Percentiles rank a stretch among this genome's conserved stretches.
These are phyloP conservation scores for Tetrastigma voinierianum DNA, from an alignment of 164 flowering plant species.

Conservation along the genomic window DNA sequence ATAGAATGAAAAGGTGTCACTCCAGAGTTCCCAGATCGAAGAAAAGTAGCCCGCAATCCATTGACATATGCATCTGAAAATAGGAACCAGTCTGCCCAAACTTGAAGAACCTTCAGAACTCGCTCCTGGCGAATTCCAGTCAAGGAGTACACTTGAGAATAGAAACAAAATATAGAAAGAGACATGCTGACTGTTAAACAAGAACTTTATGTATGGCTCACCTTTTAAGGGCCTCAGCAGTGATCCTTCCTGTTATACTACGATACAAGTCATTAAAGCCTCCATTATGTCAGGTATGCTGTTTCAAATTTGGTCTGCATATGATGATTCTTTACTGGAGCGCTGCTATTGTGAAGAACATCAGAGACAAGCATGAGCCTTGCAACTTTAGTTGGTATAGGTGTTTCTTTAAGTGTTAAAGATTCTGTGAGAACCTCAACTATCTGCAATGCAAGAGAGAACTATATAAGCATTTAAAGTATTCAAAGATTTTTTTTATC, in stretches of 20 bases:
- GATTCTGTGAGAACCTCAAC: slow-evolving; percentile 98
- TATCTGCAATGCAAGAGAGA: slow-evolving; percentile 45
- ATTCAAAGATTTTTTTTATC: no score
- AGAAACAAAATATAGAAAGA: neutral
- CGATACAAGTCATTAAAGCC: slow-evolving; percentile 96
- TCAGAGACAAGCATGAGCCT: slow-evolving; percentile 99
- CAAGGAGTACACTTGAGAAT: neutral
- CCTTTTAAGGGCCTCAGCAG: slow-evolving; percentile 99
- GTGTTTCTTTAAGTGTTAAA: slow-evolving; percentile 95
- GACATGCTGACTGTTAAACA: neutral
- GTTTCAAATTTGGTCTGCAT: slow-evolving; percentile 96
- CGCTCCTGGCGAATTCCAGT: slow-evolving; percentile 62
- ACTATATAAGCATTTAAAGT: neutral
- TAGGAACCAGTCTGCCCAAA: slow-evolving; percentile 99
- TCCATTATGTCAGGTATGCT: slow-evolving; percentile 90
- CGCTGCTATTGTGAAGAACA: slow-evolving; percentile 96
- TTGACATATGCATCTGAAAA: slow-evolving; percentile 98
- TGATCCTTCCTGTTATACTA: slow-evolving; percentile 90
- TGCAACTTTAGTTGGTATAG: slow-evolving; percentile 95
- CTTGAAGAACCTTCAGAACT: slow-evolving; percentile 94
- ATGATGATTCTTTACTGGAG: slow-evolving; percentile 99
- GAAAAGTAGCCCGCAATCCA: slow-evolving; percentile 93
- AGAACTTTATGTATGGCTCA: slow-evolving; percentile 18
- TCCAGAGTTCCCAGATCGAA: slow-evolving; percentile 86
- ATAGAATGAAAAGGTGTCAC: slow-evolving; percentile 86